A percentile compares a stretch with the other conserved stretches of the same genome.
Conservation (phyloP, 345 rosid species). For the Noccaea caerulescens region DNA sequence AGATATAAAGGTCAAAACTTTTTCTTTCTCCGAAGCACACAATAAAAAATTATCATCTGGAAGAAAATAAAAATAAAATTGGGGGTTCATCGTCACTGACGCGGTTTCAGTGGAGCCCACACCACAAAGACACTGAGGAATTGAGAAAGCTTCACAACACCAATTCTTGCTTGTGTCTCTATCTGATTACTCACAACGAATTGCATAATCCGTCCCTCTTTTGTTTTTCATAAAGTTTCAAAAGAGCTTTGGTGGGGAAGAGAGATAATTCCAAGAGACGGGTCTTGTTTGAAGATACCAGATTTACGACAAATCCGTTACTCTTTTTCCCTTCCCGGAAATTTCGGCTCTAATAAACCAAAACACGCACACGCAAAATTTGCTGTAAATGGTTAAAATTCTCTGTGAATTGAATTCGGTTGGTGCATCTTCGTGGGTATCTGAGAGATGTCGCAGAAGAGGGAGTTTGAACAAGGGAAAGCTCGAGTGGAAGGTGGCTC, state of each 20-base stretch:
- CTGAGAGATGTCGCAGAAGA: constrained; percentile 79
- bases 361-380: not conserved
- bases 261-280: constrained; percentile 41
- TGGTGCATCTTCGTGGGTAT: constrained; percentile 10
- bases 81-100: constrained; percentile 40
- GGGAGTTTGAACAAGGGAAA: constrained; percentile 77
- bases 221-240: not conserved
- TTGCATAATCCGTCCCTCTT: not conserved
- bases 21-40: not conserved
- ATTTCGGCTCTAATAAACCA: constrained; percentile 1
- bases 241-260: constrained; percentile 1
- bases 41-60: too few relatives aligned
- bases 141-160: constrained; percentile 30
- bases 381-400: constrained; percentile 38
- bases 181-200: constrained; percentile 23
- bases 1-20: constrained; percentile 19
- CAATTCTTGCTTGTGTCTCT: constrained; percentile 32
- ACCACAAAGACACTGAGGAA: constrained; percentile 12
- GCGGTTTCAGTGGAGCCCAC: constrained; percentile 45
- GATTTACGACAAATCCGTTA: constrained; percentile 31
- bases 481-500: constrained; percentile 52
- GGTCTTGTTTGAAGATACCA: constrained; percentile 26
- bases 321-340: constrained; percentile 20
- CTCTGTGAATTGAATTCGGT: constrained; percentile 32
- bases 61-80: not conserved